These are phyloP conservation scores for Trichoderma afroharzianum DNA, from an alignment of 2,329 filamentous ascomycete species.

Conservation along the genomic window DNA sequence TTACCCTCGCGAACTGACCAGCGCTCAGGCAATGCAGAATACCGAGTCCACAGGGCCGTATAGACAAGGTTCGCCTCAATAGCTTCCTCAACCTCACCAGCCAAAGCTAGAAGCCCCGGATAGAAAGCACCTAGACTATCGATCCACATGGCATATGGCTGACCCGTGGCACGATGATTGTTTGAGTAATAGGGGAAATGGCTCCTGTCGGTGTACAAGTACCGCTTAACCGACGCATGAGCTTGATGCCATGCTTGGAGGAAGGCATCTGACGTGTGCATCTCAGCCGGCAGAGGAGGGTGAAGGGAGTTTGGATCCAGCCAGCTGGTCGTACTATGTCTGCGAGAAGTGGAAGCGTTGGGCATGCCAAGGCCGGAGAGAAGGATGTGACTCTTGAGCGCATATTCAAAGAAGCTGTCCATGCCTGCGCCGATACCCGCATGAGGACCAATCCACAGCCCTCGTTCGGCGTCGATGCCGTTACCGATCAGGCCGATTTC, in stretches of 20 bases:
- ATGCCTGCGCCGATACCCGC: slow-evolving; percentile 95
- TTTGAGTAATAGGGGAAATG: slow-evolving; percentile 93
- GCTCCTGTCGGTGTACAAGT: slow-evolving; percentile 73
- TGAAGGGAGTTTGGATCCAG: slow-evolving; percentile 63
- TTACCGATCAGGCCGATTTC: slow-evolving; percentile 83
- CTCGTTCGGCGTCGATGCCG: slow-evolving; percentile 87
- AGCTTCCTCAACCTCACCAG: slow-evolving; percentile 87
- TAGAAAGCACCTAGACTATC: slow-evolving; percentile 96
- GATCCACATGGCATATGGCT: slow-evolving; percentile 87
- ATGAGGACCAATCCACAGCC: slow-evolving; percentile 81
- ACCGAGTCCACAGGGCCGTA: slow-evolving; percentile 90
- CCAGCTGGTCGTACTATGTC: slow-evolving; percentile 43
- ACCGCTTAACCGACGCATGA: slow-evolving; percentile 81
- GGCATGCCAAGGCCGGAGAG: slow-evolving; percentile 70
- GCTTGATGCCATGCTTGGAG: slow-evolving; percentile 79
- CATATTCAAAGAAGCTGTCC: slow-evolving; percentile 98
- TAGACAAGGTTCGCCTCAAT: slow-evolving; percentile 86
- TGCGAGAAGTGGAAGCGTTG: slow-evolving; percentile 42
- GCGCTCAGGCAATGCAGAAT: slow-evolving; percentile 87
- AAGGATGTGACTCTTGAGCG: slow-evolving; percentile 87
- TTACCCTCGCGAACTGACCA: slow-evolving; percentile 84
- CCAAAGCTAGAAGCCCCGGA: slow-evolving; percentile 79
- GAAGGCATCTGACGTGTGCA: slow-evolving; percentile 74
- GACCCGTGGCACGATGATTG: slow-evolving; percentile 82
- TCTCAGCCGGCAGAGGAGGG: slow-evolving; percentile 56